Conservation (phyloP, 768 basidiomycete genomes). For the Suillus subaureus region DNA sequence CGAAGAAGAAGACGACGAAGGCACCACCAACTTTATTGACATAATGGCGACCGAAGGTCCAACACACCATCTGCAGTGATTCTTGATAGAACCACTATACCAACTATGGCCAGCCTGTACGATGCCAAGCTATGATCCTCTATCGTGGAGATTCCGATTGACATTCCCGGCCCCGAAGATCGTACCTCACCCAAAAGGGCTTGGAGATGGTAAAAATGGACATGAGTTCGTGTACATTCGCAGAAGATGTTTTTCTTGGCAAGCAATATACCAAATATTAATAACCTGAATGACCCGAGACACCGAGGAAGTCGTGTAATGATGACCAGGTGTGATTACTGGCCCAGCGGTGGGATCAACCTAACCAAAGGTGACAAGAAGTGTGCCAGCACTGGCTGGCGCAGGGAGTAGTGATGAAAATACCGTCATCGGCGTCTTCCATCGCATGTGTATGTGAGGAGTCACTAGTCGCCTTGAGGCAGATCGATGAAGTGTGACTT, state of each 20-base stretch:
- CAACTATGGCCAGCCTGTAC: not conserved
- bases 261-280: not conserved
- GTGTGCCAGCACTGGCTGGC: not conserved
- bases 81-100: not conserved
- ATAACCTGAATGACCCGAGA: not conserved
- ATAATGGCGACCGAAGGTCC: not conserved
- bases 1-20: not conserved
- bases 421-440: not conserved
- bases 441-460: not conserved
- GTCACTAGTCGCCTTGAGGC: not conserved
- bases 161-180: not conserved
- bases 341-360: not conserved
- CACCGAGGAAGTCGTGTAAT: not conserved
- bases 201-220: not conserved
- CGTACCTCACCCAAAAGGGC: not conserved
- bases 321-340: not conserved
- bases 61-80: not conserved
- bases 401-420: not conserved
- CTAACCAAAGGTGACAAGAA: slow-evolving; percentile 1
- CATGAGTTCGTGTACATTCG: no score
- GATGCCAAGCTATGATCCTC: not conserved
- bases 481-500: not conserved
- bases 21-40: not conserved
- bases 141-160: not conserved
- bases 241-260: not conserved